phyloP scores from a whole-genome alignment of 768 basidiomycete species.

The Cystofilobasidium bisporidii region DNA sequence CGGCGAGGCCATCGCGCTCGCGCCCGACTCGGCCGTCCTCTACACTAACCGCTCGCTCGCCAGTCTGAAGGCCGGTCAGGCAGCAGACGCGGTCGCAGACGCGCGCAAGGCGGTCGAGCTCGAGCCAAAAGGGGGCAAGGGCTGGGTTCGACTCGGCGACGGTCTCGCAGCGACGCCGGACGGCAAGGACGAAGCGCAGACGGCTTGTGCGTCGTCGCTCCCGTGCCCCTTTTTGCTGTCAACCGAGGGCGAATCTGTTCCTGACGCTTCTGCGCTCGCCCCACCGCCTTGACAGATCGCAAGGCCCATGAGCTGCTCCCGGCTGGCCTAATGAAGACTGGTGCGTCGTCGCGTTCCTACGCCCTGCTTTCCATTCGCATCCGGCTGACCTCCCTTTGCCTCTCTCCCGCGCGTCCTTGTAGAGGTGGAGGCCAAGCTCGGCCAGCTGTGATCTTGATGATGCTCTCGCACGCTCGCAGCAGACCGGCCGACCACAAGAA shows the following conservation, averaged over 20 bases:
- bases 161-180: not conserved
- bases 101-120: constrained; percentile 9
- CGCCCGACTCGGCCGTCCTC: constrained; percentile 13
- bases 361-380: too few relatives aligned
- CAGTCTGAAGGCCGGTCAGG: not conserved
- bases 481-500: too few relatives aligned
- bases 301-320: constrained; percentile 10
- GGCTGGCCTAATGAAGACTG: constrained; percentile 17
- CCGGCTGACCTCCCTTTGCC: not conserved
- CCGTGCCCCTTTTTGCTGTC: too few relatives aligned
- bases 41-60: constrained; percentile 24
- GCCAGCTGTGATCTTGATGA: not conserved
- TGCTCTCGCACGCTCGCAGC: too few relatives aligned
- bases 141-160: constrained; percentile 21
- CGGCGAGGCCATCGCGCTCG: constrained; percentile 11
- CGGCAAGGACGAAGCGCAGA: constrained; percentile 7
- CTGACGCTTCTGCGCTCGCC: too few relatives aligned
- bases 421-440: constrained; percentile 9
- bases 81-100: constrained; percentile 6
- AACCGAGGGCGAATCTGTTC: too few relatives aligned
- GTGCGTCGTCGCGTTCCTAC: constrained; percentile 1
- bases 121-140: constrained; percentile 21
- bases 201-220: constrained; percentile 1
- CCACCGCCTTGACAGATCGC: constrained; percentile 1
- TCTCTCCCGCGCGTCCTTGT: not conserved